Evolutionary conservation across 768 basidiomycete species (phyloP), one percentile per base, ranked within the genome.

Genomic region (Macrocybe gigantea): DNA sequence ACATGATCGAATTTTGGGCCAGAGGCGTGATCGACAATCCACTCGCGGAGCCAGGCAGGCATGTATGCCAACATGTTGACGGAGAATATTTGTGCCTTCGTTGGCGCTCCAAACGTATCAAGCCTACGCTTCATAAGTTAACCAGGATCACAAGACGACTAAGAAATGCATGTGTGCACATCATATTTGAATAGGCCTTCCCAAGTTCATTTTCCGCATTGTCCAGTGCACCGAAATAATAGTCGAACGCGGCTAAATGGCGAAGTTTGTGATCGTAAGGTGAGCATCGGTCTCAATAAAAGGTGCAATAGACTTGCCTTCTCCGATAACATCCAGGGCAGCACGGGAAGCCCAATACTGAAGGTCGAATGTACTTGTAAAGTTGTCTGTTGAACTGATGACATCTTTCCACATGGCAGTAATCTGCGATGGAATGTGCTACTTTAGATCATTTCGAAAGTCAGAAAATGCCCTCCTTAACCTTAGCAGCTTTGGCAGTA

Each of bases 251-350:
- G 44, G 71, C 77, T 73, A 15, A 7, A 41, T 29, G 32, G 5
- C 33, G 30, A 42, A 22, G 15, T 38, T 38, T 5, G 13, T 1
- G 12, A 8, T 12, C 12, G n/a, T 30, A 29, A 29, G 22, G 22
- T 22, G 22, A 22, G 22, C 22, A 22, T 22, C 22, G 33, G 7
- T 22, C n/a, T 10, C 2, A 34, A n/a, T 31, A 2, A 3, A 8
- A 7, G 8, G 5, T 34, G 15, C 8, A 14, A n/a, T 30, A 6
- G 36, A 35, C 54, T 6, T 59, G 74, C 77, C 74, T 58, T 70
- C 64, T 6, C 75, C 78, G 46, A 79, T 73, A 10, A 74, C 70
- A 60, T 78, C 78, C 45, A 79, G 52, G 6, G 75, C 71, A 2
- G 71, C 72, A 4, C 72, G 71, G 29, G 75, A 71, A n/a, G 59